phyloP scores from a whole-genome alignment of 2,329 filamentous ascomycete species.

The Botrytis fragariae region DNA sequence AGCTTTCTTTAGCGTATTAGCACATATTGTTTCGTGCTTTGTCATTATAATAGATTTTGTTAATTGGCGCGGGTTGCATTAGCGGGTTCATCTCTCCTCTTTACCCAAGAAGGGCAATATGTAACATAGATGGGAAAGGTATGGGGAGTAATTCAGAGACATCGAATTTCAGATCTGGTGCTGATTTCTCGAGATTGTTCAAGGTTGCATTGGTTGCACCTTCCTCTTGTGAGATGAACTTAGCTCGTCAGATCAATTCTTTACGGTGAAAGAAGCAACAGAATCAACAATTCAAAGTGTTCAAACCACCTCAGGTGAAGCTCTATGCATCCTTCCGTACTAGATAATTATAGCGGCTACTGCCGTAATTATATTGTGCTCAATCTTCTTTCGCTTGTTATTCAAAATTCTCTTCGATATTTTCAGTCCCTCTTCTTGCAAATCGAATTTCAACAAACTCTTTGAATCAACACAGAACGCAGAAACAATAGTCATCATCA shows the following conservation, averaged over 20 bases:
- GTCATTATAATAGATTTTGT: constrained; percentile 37
- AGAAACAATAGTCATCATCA: not conserved
- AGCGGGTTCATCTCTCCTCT: constrained; percentile 41
- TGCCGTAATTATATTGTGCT: not conserved
- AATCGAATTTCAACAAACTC: not conserved
- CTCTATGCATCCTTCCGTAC: not conserved
- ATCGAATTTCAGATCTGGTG: constrained; percentile 11
- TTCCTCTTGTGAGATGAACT: not conserved
- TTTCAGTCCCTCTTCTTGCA: not conserved
- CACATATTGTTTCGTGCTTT: constrained; percentile 31
- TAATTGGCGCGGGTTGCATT: constrained; percentile 37
- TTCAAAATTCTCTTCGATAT: not conserved
- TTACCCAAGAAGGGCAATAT: constrained; percentile 27
- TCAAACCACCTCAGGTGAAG: not conserved
- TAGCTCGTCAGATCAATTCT: not conserved
- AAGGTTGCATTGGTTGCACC: not conserved
- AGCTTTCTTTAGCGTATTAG: constrained; percentile 34
- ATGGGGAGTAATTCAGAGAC: constrained; percentile 28
- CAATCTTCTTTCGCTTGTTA: not conserved
- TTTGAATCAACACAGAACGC: not conserved
- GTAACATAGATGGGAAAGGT: constrained; percentile 38
- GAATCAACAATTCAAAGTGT: not conserved
- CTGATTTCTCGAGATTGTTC: not conserved
- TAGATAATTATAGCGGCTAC: not conserved
- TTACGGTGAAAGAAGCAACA: not conserved